Percentiles rank a stretch among this genome's conserved stretches.
These are phyloP conservation scores for Triangularia verruculosa DNA, from an alignment of 2,329 filamentous ascomycete genomes.

Conservation along the genomic window DNA sequence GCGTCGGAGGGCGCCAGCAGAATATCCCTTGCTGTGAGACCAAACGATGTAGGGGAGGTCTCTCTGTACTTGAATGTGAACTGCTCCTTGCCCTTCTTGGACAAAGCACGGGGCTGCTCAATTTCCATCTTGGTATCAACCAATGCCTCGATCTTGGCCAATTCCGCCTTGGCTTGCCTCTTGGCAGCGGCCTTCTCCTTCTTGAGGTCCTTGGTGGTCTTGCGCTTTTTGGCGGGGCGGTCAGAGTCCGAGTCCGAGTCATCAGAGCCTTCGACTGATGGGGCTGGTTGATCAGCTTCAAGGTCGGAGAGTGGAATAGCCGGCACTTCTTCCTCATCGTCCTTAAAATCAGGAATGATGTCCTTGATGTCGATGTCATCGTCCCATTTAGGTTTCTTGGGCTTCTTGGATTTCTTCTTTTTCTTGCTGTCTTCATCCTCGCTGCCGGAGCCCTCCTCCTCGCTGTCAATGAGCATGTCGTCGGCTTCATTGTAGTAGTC, in stretches of 20 bases:
- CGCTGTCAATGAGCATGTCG: slow-evolving; percentile 55
- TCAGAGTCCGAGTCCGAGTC: slow-evolving; percentile 35
- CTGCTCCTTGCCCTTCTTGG: slow-evolving; percentile 21
- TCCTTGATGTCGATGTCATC: slow-evolving; percentile 98
- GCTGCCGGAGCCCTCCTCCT: slow-evolving; percentile 49
- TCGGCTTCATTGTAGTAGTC: slow-evolving; percentile 79
- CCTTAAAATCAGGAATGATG: slow-evolving; percentile 85
- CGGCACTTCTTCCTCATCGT: slow-evolving; percentile 62
- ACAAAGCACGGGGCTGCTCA: slow-evolving; percentile 60
- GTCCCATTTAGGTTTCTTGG: slow-evolving; percentile 88
- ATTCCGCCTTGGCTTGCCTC: slow-evolving; percentile 74
- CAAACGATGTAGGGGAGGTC: slow-evolving; percentile 85
- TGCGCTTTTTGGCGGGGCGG: slow-evolving; percentile 53
- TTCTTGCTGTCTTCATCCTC: slow-evolving; percentile 49
- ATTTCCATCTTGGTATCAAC: slow-evolving; percentile 79
- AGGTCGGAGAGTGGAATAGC: slow-evolving; percentile 55
- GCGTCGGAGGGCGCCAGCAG: slow-evolving; percentile 81
- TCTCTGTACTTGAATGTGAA: slow-evolving; percentile 86
- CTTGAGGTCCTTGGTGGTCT: slow-evolving; percentile 59
- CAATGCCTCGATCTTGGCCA: slow-evolving; percentile 78
- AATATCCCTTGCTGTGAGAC: slow-evolving; percentile 86
- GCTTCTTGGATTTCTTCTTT: slow-evolving; percentile 60
- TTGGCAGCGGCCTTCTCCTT: slow-evolving; percentile 58
- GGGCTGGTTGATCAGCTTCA: slow-evolving; percentile 40
- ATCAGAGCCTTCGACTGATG: slow-evolving; percentile 34